These are phyloP conservation scores for Rhodotorula sp. DNA, from an alignment of 1,284 basidiomycete species.

Conservation along the genomic window DNA sequence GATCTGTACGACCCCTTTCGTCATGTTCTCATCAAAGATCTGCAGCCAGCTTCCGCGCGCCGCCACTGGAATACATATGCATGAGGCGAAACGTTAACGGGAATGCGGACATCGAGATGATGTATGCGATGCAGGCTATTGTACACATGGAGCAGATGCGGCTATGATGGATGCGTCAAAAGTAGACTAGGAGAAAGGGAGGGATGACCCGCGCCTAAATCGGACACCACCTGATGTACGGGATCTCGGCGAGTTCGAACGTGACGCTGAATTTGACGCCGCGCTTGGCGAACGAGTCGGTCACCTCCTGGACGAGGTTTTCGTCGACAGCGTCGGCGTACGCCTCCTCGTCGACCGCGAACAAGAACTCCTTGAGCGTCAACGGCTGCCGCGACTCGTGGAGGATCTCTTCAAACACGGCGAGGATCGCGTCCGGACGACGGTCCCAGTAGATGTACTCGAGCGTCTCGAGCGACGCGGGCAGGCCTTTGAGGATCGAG, in stretches of 20 bases:
- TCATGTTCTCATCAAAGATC: not conserved
- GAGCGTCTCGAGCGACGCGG: not conserved
- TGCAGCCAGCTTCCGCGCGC: too few relatives aligned
- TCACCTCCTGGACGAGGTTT: not conserved
- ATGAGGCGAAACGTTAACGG: too few relatives aligned
- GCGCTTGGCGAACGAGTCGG: not conserved
- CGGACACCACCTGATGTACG: not conserved
- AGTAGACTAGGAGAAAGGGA: too few relatives aligned
- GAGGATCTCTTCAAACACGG: not conserved
- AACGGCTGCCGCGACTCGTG: not conserved
- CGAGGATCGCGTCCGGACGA: not conserved
- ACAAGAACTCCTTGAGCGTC: not conserved
- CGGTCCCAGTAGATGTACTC: slow-evolving; percentile 11
- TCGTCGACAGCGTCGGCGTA: slow-evolving; percentile 1
- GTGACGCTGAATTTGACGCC: not conserved
- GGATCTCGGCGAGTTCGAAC: slow-evolving; percentile 1
- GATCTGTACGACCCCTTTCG: not conserved
- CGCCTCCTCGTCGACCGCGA: slow-evolving; percentile 13
- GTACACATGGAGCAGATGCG: not conserved
- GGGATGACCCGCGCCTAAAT: not conserved
- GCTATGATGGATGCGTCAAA: not conserved
- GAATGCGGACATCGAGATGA: not conserved
- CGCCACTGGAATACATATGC: too few relatives aligned
- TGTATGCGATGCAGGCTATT: not conserved
- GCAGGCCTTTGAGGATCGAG: not conserved